phyloP scores from a whole-genome alignment of 2,329 filamentous ascomycete genomes.

The Fusarium sp. region DNA sequence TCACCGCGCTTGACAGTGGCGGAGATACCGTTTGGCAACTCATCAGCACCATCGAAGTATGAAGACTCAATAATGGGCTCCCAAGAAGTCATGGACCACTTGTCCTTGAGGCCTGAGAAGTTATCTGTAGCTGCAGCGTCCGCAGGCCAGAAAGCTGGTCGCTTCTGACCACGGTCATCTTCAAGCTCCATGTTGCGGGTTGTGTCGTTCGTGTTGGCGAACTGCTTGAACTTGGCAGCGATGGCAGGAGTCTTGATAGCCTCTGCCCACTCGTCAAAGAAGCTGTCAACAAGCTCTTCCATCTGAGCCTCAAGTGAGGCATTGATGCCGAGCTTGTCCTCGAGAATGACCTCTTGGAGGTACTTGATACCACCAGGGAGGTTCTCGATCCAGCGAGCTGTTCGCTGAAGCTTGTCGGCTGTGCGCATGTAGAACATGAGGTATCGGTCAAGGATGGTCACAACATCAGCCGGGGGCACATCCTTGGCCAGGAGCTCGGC shows the following conservation, averaged over 20 bases:
- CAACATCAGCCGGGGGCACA: conserved; percentile 82
- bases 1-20: conserved; percentile 87
- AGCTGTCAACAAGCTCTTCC: conserved; percentile 83
- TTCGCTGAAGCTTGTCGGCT: conserved; percentile 89
- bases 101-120: conserved; percentile 73
- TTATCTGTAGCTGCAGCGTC: conserved; percentile 74
- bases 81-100: conserved; percentile 75
- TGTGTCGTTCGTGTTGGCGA: conserved; percentile 82
- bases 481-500: conserved; percentile 88
- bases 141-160: conserved; percentile 83
- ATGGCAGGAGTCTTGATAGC: conserved; percentile 77
- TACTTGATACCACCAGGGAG: conserved; percentile 88
- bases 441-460: conserved; percentile 88
- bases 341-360: conserved; percentile 82
- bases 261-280: conserved; percentile 94
- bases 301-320: conserved; percentile 88
- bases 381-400: conserved; percentile 86
- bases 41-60: conserved; percentile 74
- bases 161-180: conserved; percentile 76
- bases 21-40: conserved; percentile 77
- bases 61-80: conserved; percentile 79
- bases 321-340: conserved; percentile 88
- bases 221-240: conserved; percentile 80
- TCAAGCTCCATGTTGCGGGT: conserved; percentile 77
- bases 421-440: conserved; percentile 95